Percentiles rank a stretch among this genome's conserved stretches.
Conservation (phyloP, 768 basidiomycete genomes). For the Roridomyces roridus region DNA sequence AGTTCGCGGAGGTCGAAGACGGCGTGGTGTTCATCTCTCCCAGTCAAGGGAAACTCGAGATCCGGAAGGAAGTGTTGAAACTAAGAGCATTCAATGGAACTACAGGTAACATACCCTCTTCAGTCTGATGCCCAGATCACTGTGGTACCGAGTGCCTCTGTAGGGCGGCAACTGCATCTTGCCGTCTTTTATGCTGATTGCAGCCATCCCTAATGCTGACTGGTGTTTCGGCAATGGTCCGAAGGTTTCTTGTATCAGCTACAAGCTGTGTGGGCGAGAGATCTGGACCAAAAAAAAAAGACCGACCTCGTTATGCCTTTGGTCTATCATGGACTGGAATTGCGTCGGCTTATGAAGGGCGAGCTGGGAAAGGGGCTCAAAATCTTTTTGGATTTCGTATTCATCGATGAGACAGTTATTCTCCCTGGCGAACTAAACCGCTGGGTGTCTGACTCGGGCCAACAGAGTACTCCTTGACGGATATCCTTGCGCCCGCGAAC, state of each 20-base stretch:
- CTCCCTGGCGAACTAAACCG: constrained; percentile 22
- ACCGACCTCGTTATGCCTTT: constrained; percentile 9
- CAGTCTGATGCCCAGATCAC: constrained; percentile 4
- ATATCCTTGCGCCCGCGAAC: constrained; percentile 78
- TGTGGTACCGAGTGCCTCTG: constrained; percentile 11
- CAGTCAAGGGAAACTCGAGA: constrained; percentile 22
- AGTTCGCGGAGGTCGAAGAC: constrained; percentile 18
- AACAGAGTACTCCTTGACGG: constrained; percentile 69
- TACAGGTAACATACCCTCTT: neutral
- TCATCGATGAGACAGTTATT: constrained; percentile 23
- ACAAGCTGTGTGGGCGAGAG: neutral
- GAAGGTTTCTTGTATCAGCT: constrained; percentile 2
- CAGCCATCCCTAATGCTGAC: constrained; percentile 15
- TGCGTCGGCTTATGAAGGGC: constrained; percentile 4
- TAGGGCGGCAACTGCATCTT: constrained; percentile 13
- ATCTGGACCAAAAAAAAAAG: neutral
- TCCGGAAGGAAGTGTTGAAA: constrained; percentile 19
- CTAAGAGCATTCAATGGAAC: constrained; percentile 4
- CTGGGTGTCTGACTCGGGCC: constrained; percentile 1
- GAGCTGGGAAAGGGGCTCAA: constrained; percentile 20
- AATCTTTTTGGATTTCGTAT: constrained; percentile 22
- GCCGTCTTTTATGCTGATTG: constrained; percentile 16
- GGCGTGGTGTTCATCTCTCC: constrained; percentile 26
- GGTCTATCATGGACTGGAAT: constrained; percentile 12
- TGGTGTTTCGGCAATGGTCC: constrained; percentile 6